Base-by-base conservation (phyloP, 2,329 filamentous ascomycete genomes). In the Monosporascus cannonballus region DNA sequence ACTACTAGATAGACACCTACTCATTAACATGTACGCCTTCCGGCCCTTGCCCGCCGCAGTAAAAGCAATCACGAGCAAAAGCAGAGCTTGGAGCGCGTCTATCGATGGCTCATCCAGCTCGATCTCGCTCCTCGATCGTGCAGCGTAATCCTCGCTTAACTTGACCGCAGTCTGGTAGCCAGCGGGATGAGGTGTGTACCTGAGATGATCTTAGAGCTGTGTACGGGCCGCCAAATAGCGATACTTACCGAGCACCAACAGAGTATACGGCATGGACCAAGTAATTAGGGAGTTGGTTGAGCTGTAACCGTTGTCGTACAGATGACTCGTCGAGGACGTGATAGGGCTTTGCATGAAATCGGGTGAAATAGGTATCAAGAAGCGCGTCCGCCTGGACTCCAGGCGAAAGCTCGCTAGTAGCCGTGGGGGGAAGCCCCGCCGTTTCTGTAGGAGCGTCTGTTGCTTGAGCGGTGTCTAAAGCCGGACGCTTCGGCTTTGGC, bases 11-110 rank as follows among this genome's bases (percentile, higher is more conserved):
- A 20, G 30, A 15, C 14, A 57, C 74, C 20, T 84, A 89, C 89
- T 83, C 61, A 95, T 76, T 39, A 91, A 77, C 90, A 95, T 95
- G 60, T 91, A 94, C 1, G 89, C 86, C 69, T 89, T 94, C 71
- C 89, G 93, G 17, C 90, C 89, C 62, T 87, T 85, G 25, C 90
- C 90, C 30, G 84, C 78, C 37, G 90, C 89, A 48, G 85, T 90
- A 62, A 85, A 92, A 3, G 89, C 85, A 64, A 86, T 83, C 0
- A 87, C 83, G 2, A 96, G 79, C 9, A 96, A 76, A 46, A 96
- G 72, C 17, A 93, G 75, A 3, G 89, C 80, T 67, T 95, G 89
- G 8, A 95, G 70, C 36, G 81, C 81, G 66, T 95, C 89, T 44
- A 94, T 81, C 0, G 85, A 89, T 5, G 90, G 89, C 59, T 93